Evolutionary conservation across 805 yeast genomes (phyloP).

Genomic region (Ogataea minuta): DNA sequence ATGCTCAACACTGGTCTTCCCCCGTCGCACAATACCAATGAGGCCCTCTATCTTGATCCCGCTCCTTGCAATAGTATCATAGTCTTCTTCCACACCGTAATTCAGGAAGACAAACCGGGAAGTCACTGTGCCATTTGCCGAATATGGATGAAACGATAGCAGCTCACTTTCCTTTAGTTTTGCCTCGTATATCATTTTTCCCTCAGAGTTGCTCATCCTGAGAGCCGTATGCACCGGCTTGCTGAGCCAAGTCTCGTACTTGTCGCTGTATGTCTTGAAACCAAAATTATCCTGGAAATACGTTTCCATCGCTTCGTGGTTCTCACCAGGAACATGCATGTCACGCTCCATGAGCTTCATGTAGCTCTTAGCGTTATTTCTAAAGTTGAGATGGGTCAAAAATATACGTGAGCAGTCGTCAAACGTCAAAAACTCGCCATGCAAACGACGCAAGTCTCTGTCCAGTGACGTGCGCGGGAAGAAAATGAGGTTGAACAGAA

Average conservation of each 20-base stretch:
- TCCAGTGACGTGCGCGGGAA: slow-evolving; percentile 82
- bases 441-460: slow-evolving; percentile 75
- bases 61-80: slow-evolving; percentile 37
- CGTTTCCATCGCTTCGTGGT: slow-evolving; percentile 18
- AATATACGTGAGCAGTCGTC: slow-evolving; percentile 68
- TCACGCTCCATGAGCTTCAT: slow-evolving; percentile 21
- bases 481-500: slow-evolving; percentile 65
- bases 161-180: slow-evolving; percentile 45
- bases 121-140: slow-evolving; percentile 60
- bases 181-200: slow-evolving; percentile 43
- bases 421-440: slow-evolving; percentile 61
- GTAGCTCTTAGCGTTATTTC: slow-evolving; percentile 21
- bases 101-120: slow-evolving; percentile 57
- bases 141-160: slow-evolving; percentile 57
- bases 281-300: slow-evolving; percentile 17
- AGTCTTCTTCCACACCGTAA: slow-evolving; percentile 59
- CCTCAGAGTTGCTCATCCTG: slow-evolving; percentile 35
- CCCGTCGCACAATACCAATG: slow-evolving; percentile 58
- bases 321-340: slow-evolving; percentile 27
- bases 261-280: slow-evolving; percentile 47
- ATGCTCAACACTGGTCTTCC: slow-evolving; percentile 49
- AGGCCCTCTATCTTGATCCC: slow-evolving; percentile 50
- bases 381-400: slow-evolving; percentile 28
- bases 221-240: slow-evolving; percentile 48
- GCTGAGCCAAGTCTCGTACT: slow-evolving; percentile 56